Conservation (phyloP, 441 rosid species). For the Populus tomentosa region DNA sequence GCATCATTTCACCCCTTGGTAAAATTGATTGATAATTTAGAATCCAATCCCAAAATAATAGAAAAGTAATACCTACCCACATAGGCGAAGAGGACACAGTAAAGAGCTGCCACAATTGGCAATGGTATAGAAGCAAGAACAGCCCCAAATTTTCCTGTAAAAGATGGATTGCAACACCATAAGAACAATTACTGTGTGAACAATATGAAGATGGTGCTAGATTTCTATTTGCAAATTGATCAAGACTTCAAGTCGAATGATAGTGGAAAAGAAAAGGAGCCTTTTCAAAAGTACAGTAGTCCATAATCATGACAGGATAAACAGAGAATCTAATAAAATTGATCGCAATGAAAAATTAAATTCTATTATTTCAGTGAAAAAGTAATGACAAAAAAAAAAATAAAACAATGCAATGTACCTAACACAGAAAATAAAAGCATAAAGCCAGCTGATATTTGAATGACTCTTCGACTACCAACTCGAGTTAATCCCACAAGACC, state of each 20-base stretch:
- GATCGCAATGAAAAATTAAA: not conserved
- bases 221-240: not conserved
- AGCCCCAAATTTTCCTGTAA: conserved; percentile 81
- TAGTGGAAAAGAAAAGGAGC: not conserved
- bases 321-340: not conserved
- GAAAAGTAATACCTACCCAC: conserved; percentile 49
- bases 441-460: conserved; percentile 66
- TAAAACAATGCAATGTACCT: conserved; percentile 29
- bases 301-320: not conserved
- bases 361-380: not conserved
- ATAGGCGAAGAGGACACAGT: conserved; percentile 73
- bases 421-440: conserved; percentile 84
- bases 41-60: not conserved
- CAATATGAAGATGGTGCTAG: not conserved
- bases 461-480: conserved; percentile 75
- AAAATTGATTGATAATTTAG: not conserved
- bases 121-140: conserved; percentile 79
- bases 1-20: not conserved
- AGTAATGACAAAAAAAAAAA: not conserved
- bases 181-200: not conserved
- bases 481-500: conserved; percentile 79
- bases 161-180: not conserved
- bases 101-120: conserved; percentile 75
- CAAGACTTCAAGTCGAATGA: not conserved
- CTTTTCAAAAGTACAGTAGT: not conserved